These are phyloP conservation scores for Aureobasidium sp. DNA, from an alignment of 2,329 filamentous ascomycete species.

Conservation along the genomic window DNA sequence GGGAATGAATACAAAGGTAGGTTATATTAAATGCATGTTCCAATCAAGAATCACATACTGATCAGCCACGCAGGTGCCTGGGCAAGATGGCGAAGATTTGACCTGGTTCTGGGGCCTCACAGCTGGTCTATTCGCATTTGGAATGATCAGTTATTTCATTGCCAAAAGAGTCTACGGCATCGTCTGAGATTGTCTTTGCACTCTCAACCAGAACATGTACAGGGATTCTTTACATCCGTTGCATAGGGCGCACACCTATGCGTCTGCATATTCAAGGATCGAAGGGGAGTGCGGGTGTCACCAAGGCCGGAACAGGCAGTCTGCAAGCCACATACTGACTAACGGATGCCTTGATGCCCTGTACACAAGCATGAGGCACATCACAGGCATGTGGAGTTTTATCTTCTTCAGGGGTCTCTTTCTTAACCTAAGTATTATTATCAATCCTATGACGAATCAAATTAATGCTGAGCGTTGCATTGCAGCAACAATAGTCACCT, in stretches of 20 bases:
- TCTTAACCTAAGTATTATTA: not conserved
- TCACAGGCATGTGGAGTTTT: not conserved
- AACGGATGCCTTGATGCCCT: too few species aligned
- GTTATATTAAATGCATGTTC: not conserved
- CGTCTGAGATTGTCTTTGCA: slow-evolving; percentile 44
- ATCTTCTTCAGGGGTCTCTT: not conserved
- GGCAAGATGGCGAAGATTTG: slow-evolving; percentile 70
- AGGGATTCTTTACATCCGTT: too few species aligned
- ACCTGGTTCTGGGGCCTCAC: slow-evolving; percentile 54
- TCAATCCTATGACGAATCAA: not conserved
- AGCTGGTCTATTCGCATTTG: slow-evolving; percentile 69
- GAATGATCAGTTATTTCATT: slow-evolving; percentile 68
- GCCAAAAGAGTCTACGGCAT: slow-evolving; percentile 80
- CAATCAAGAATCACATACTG: not conserved
- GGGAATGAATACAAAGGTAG: slow-evolving; percentile 76
- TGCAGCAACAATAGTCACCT: not conserved
- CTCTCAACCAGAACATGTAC: not conserved
- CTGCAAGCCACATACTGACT: too few species aligned
- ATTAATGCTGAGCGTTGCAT: slow-evolving; percentile 1
- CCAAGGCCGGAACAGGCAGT: too few species aligned
- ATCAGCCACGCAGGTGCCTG: slow-evolving; percentile 55
- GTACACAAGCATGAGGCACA: not conserved
- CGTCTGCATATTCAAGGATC: too few species aligned
- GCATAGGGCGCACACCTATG: too few species aligned
- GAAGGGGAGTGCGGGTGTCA: too few species aligned